Evolutionary conservation across 2,329 filamentous ascomycete genomes (phyloP).

Genomic region (Cordyceps javanica): DNA sequence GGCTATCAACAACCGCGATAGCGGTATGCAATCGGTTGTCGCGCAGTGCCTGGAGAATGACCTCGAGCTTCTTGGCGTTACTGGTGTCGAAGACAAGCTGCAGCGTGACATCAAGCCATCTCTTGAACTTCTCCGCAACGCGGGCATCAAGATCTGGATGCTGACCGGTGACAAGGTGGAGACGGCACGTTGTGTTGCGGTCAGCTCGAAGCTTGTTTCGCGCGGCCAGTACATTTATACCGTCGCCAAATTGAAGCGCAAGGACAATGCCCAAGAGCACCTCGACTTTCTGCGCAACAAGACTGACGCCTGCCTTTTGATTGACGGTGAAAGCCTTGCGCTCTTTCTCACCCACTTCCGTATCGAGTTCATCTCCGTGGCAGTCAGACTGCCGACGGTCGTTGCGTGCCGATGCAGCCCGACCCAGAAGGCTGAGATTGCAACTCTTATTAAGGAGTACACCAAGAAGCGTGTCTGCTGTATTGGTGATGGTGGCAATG

Average conservation of each 20-base stretch:
- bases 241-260: slow-evolving; percentile 75
- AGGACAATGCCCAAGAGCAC: slow-evolving; percentile 79
- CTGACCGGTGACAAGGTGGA: slow-evolving; percentile 98
- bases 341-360: slow-evolving; percentile 79
- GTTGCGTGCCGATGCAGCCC: slow-evolving; percentile 96
- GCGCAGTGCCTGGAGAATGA: slow-evolving; percentile 78
- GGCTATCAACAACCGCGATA: slow-evolving; percentile 72
- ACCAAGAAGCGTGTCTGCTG: slow-evolving; percentile 96
- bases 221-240: slow-evolving; percentile 95
- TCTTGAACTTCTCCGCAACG: slow-evolving; percentile 88
- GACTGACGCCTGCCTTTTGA: slow-evolving; percentile 79
- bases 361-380: slow-evolving; percentile 78
- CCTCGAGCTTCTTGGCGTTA: slow-evolving; percentile 91
- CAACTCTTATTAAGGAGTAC: slow-evolving; percentile 79
- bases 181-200: slow-evolving; percentile 91
- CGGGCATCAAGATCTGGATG: slow-evolving; percentile 99
- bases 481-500: slow-evolving; percentile 96
- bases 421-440: slow-evolving; percentile 93
- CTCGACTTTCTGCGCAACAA: slow-evolving; percentile 85
- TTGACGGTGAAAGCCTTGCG: slow-evolving; percentile 86
- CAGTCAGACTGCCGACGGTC: slow-evolving; percentile 82
- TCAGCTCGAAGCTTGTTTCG: slow-evolving; percentile 89
- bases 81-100: slow-evolving; percentile 94
- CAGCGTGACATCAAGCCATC: slow-evolving; percentile 95
- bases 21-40: slow-evolving; percentile 73